Conservation (phyloP, 768 basidiomycete species). For the Stropharia rugosoannulata region DNA sequence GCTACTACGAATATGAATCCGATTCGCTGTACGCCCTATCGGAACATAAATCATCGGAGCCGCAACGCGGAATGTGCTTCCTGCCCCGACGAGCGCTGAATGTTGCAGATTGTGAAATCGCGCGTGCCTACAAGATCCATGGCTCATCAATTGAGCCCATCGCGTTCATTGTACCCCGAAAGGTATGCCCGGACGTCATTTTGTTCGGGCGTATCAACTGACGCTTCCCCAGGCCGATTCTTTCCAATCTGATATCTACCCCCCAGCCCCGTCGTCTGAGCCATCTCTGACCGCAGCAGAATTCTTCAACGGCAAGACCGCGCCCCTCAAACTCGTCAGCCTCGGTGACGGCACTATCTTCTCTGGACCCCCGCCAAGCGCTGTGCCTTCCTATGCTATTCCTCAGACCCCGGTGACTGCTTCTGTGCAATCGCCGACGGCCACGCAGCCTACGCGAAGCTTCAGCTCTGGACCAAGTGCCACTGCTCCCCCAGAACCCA, state of each 20-base stretch:
- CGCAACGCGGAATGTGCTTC: constrained; percentile 97
- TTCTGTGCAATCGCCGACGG: constrained; percentile 34
- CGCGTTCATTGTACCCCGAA: constrained; percentile 93
- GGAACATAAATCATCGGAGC: constrained; percentile 88
- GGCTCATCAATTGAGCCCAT: constrained; percentile 81
- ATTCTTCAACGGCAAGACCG: constrained; percentile 84
- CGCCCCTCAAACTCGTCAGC: constrained; percentile 74
- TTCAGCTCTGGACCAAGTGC: constrained; percentile 19
- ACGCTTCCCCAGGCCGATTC: constrained; percentile 65
- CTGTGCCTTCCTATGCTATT: constrained; percentile 22
- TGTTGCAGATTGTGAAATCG: constrained; percentile 92
- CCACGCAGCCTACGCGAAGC: constrained; percentile 32
- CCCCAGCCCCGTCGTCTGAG: constrained; percentile 82
- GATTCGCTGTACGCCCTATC: constrained; percentile 75
- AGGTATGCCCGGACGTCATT: constrained; percentile 45
- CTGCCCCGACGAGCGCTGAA: constrained; percentile 88
- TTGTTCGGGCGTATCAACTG: constrained; percentile 3
- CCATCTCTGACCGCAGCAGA: constrained; percentile 80
- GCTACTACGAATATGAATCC: constrained; percentile 95
- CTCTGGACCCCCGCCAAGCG: constrained; percentile 24
- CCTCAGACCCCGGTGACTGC: constrained; percentile 27
- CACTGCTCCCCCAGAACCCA: neutral
- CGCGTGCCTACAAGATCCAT: constrained; percentile 87
- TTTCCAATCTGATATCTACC: constrained; percentile 98
- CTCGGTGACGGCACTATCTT: constrained; percentile 65